phyloP scores from a whole-genome alignment of 371 early-diverging fungal species.

The Actinomucor elegans region DNA sequence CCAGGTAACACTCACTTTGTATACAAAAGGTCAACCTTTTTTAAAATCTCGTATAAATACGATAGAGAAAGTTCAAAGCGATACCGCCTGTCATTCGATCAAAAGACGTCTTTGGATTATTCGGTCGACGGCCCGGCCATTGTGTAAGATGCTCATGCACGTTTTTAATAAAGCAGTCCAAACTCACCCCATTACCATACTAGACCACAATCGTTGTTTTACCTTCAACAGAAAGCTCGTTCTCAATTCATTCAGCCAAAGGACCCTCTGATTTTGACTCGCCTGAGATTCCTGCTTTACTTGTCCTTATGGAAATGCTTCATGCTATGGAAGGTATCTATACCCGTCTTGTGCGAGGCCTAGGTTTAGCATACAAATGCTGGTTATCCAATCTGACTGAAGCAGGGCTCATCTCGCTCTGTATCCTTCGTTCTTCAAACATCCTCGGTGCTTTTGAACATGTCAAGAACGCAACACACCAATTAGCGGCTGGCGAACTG shows the following conservation, averaged over 20 bases:
- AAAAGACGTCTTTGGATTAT: slow-evolving; percentile 41
- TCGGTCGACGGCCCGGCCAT: slow-evolving; percentile 44
- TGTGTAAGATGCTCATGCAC: slow-evolving; percentile 15
- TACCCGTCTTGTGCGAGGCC: slow-evolving; percentile 57
- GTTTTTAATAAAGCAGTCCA: too few relatives aligned
- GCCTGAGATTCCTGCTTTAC: slow-evolving; percentile 47
- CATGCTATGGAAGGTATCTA: slow-evolving; percentile 55
- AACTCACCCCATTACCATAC: background rate
- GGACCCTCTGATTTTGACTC: slow-evolving; percentile 48
- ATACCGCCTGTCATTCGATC: slow-evolving; percentile 27
- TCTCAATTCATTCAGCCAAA: slow-evolving; percentile 41
- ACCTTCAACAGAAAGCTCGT: slow-evolving; percentile 57
- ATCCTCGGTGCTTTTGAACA: slow-evolving; percentile 45
- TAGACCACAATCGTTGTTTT: slow-evolving; percentile 43
- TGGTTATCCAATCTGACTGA: slow-evolving; percentile 39
- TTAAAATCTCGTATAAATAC: background rate
- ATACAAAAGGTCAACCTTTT: too few relatives aligned
- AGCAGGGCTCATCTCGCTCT: slow-evolving; percentile 43
- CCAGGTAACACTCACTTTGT: background rate
- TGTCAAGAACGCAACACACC: slow-evolving; percentile 39
- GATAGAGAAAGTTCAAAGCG: slow-evolving; percentile 1
- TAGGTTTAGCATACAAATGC: slow-evolving; percentile 54
- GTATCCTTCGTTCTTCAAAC: slow-evolving; percentile 49
- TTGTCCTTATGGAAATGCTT: slow-evolving; percentile 53
- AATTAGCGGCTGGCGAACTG: slow-evolving; percentile 29